phyloP scores from a whole-genome alignment of 768 basidiomycete genomes.

The Mycena vitilis region DNA sequence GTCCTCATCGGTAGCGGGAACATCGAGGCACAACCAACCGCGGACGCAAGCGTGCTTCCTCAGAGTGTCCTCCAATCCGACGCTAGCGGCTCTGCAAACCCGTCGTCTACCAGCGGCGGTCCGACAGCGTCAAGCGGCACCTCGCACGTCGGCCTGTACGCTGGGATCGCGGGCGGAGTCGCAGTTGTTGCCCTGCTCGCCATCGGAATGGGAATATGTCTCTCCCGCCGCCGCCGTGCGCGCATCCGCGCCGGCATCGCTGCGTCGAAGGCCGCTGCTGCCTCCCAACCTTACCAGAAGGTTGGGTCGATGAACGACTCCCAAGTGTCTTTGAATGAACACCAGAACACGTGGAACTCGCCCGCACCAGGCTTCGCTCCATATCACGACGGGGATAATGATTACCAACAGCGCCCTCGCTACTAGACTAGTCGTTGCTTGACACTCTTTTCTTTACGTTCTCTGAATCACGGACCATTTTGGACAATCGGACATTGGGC shows the following conservation, averaged over 20 bases:
- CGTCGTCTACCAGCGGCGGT: not conserved
- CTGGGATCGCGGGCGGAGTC: slow-evolving; percentile 30
- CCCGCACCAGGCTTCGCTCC: slow-evolving; percentile 10
- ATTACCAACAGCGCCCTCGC: slow-evolving; percentile 24
- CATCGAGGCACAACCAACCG: slow-evolving; percentile 74
- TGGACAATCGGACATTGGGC: no score
- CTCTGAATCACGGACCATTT: no score
- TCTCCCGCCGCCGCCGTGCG: slow-evolving; percentile 28
- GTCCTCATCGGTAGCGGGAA: slow-evolving; percentile 84
- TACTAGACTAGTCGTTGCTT: slow-evolving; percentile 12
- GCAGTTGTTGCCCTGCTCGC: slow-evolving; percentile 28
- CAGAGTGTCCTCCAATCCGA: slow-evolving; percentile 56
- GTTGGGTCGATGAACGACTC: slow-evolving; percentile 6
- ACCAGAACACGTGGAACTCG: slow-evolving; percentile 14
- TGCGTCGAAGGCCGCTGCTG: slow-evolving; percentile 18
- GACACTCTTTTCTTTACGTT: not conserved
- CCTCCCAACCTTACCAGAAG: slow-evolving; percentile 16
- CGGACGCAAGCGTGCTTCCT: slow-evolving; percentile 60
- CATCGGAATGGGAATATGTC: slow-evolving; percentile 26
- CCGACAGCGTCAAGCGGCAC: not conserved
- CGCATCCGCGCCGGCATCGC: slow-evolving; percentile 22
- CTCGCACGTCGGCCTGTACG: slow-evolving; percentile 24
- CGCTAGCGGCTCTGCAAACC: slow-evolving; percentile 52
- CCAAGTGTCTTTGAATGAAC: slow-evolving; percentile 20
- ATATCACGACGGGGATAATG: slow-evolving; percentile 19